Percentiles rank a stretch among this genome's conserved stretches.
phyloP scores from a whole-genome alignment of 306 rosid species.

The Acmispon strigosus region DNA sequence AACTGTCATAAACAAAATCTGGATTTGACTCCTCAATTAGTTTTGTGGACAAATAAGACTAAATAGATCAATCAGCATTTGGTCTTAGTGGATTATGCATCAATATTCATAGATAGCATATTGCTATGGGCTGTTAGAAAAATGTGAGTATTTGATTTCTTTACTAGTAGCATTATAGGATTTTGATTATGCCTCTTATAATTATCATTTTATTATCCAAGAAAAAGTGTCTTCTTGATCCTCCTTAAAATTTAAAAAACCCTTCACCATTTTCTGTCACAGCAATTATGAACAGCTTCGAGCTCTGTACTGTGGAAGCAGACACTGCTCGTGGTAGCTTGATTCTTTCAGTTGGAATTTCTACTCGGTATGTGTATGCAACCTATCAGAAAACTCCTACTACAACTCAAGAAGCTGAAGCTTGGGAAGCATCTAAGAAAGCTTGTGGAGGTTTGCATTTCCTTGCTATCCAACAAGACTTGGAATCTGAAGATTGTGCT shows the following conservation, averaged over 20 bases:
- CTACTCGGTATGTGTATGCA: conserved; percentile 74
- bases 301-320: conserved; percentile 63
- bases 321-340: conserved; percentile 53
- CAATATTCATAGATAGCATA: background rate
- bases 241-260: background rate
- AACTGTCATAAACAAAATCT: background rate
- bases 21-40: background rate
- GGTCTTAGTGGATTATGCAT: background rate
- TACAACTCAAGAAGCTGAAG: conserved; percentile 78
- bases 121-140: background rate
- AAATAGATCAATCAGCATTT: background rate
- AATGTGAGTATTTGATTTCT: too few species aligned
- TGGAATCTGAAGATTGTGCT: conserved; percentile 74
- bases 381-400: conserved; percentile 62
- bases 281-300: conserved; percentile 92
- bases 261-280: conserved; percentile 14
- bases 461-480: conserved; percentile 88
- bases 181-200: background rate
- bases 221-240: background rate
- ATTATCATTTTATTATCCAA: background rate
- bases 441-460: conserved; percentile 88
- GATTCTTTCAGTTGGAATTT: conserved; percentile 71
- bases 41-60: background rate
- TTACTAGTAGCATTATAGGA: too few species aligned
- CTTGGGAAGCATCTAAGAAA: conserved; percentile 97